phyloP scores from a whole-genome alignment of 2,329 filamentous ascomycete species.

The Colletotrichum aenigma region DNA sequence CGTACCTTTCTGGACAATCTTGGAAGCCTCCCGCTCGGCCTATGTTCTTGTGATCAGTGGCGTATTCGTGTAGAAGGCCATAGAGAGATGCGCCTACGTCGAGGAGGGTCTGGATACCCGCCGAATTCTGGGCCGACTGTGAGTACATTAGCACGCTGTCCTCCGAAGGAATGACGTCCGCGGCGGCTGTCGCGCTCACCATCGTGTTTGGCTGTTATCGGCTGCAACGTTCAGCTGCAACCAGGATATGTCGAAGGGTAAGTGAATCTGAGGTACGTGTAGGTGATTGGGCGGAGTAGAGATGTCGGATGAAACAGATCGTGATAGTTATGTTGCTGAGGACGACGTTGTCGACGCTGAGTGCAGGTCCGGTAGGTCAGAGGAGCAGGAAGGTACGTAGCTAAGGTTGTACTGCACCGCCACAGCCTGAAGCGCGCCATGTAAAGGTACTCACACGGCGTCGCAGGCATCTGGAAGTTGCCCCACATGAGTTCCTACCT shows the following conservation, averaged over 20 bases:
- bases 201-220: not conserved
- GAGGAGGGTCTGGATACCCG: conserved; percentile 97
- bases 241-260: not conserved
- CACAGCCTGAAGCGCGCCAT: not conserved
- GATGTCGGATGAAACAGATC: not conserved
- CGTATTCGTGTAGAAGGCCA: not conserved
- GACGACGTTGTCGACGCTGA: not conserved
- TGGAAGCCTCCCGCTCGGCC: conserved; percentile 98
- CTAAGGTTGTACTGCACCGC: not conserved
- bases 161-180: not conserved
- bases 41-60: conserved; percentile 39
- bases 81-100: conserved; percentile 69
- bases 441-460: not conserved
- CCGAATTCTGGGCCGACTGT: conserved; percentile 97
- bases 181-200: not conserved
- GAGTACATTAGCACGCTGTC: not conserved
- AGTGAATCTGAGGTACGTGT: not conserved
- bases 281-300: not conserved
- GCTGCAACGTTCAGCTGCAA: not conserved
- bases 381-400: not conserved
- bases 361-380: not conserved
- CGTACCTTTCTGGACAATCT: conserved; percentile 96
- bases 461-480: not conserved
- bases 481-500: not conserved
- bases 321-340: not conserved